Percentiles rank a stretch among this genome's conserved stretches.
Conservation (phyloP, 345 rosid species). For the Citrus unshiu region DNA sequence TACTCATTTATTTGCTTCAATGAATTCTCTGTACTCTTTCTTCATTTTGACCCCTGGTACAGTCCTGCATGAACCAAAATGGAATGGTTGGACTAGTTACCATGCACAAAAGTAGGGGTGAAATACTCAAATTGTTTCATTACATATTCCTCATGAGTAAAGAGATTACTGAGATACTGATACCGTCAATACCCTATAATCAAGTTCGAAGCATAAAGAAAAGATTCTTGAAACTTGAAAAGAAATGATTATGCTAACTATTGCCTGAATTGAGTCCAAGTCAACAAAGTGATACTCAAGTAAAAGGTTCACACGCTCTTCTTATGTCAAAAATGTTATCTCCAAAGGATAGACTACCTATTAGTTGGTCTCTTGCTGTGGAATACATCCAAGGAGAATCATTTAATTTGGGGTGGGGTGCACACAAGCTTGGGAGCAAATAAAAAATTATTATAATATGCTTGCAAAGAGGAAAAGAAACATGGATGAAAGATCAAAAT, state of each 20-base stretch:
- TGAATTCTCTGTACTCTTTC: conserved; percentile 87
- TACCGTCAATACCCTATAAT: background rate
- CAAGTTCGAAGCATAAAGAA: background rate
- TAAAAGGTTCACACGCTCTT: no score
- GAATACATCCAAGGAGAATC: no score
- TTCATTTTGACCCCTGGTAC: conserved; percentile 94
- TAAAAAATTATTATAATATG: background rate
- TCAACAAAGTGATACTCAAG: background rate
- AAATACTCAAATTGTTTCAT: background rate
- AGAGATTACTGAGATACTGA: background rate
- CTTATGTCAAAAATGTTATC: no score
- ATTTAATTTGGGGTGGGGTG: background rate
- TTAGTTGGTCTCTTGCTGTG: no score
- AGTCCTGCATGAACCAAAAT: conserved; percentile 41
- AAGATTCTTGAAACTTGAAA: background rate
- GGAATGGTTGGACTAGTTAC: background rate
- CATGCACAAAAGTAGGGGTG: background rate
- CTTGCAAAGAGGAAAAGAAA: background rate
- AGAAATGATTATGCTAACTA: background rate
- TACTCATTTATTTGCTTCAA: conserved; percentile 74
- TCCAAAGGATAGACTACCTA: no score
- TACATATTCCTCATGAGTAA: background rate
- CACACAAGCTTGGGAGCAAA: background rate
- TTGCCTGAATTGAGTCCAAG: background rate
- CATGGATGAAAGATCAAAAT: background rate